Evolutionary conservation across 1,139 yeast genomes (phyloP), one percentile per base, ranked within the genome.

Genomic region (Suhomyces yuchorum): DNA sequence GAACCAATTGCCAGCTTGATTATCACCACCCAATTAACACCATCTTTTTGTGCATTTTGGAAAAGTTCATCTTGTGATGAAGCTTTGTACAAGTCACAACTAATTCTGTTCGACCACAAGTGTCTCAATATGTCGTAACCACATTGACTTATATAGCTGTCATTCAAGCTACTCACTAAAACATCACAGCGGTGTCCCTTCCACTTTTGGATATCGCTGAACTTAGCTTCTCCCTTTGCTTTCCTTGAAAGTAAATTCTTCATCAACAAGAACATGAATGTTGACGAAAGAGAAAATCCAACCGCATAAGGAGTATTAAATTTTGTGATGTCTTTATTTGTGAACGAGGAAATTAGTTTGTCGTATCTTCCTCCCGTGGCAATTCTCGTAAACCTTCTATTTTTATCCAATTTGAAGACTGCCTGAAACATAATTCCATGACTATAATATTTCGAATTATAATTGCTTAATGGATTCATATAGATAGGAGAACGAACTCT

Each of bases 331-430:
- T 66, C 68, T 17, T 63, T 63, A 40, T 65, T 80, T 0, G 90
- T 79, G 51, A 89, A 77, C 15, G 84, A 77, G 2, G 80, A 71
- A 18, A 91, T 79, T 54, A 92, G 72, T 19, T 75, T 70, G 60
- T 93, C 98, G 60, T 90, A 93, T 44, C 99, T 72, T 1, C 99
- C 99, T 40, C 99, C 99, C 0, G 96, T 93, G 11, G 95, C 95
- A 37, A 89, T 68, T 37, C 92, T 64, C 0, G 78, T 62, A 42
- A 57, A 65, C 18, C 68, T 60, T 42, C 75, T 63, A 40, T 60
- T 67, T 52, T 74, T 77, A 11, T 83, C 75, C 56, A 65, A 55
- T 50, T 87, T 87, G 56, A 82, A 80, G 1, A 90, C 80, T 0
- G 87, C 91, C 59, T 90, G 96, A 61, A 92, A 93, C 96, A 93